Base-by-base conservation (phyloP, 768 basidiomycete species). In the Chlorophyllum brunneum region DNA sequence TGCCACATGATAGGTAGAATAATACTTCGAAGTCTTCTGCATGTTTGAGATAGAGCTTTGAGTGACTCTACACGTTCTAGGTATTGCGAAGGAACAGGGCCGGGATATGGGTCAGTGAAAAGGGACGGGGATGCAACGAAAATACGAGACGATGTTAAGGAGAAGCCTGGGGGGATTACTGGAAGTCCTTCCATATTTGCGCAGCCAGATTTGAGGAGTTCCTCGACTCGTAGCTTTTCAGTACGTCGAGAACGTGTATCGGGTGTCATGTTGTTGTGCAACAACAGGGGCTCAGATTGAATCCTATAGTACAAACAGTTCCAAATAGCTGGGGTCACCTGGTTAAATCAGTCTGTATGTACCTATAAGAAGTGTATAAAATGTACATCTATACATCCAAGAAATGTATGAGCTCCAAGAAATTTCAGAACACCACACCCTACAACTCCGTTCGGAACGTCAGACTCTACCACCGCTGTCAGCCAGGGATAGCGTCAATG, bases 1-100 rank as follows among this genome's bases (percentile, higher is more conserved):
- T 58, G 42, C 58, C 60, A 59, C 4, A 48, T 46, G 11, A 52
- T 41, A 18, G 29, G 36, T 27, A 59, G 31, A 30, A 54, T 51
- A 10, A 60, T 8, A 2, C 33, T 45, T 7, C 56, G 58, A 10
- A 59, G 42, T 5, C 48, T 33, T 13, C 54, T 51, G 31, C 58
- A 61, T 13, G 60, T 53, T 24, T 55, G 50, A 4, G 56, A 48
- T 11, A 59, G 45, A 0, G 56, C 22, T 1, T 15, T 11, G 5
- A 61, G 29, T 5, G 31, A 34, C 9, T 43, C 15, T 16, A 18
- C 27, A 1, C 24, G 42, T 10, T 29, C 42, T 7, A n/a, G n/a
- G n/a, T n/a, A n/a, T n/a, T n/a, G n/a, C n/a, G n/a, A n/a, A 44
- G 26, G 18, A 40, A 40, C 5, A 15, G 4, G 3, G 20, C 3